Evolutionary conservation across 1,284 basidiomycete species (phyloP), one percentile per base, ranked within the genome.

Genomic region (Pyrrhoderma noxium): DNA sequence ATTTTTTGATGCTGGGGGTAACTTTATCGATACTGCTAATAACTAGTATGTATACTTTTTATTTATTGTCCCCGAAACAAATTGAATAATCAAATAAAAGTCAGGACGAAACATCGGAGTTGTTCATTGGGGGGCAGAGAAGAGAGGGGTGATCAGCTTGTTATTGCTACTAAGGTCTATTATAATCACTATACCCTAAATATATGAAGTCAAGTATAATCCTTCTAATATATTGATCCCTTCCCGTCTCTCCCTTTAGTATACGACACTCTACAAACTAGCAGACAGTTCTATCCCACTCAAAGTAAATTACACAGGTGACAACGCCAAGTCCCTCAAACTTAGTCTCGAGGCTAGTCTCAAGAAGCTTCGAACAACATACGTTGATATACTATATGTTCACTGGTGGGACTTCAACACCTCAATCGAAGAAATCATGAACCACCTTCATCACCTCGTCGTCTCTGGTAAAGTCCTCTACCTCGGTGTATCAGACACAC

Each of bases 1-100:
- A 0, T 78, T 64, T 53, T 74, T 63, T 37, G 68, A 75, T 34
- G 67, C 64, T 2, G 72, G 70, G n/a, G 75, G 77, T 14, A 79
- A 79, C 57, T 77, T 78, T 49, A 76, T 80, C 53, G 77, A 80
- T 54, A 80, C 76, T 0, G 67, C 78, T 9, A 76, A 72, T 49
- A 64, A 59, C 53, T 76, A 77, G 75, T 70, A 56, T 37, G 71
- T 60, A 13, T 25, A 3, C 41, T 1, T n/a, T 47, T 16, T 18
- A 18, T 53, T 19, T 37, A 8, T 34, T 9, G 8, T 14, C 42
- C 18, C 19, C 40, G 25, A 48, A 31, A 35, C 31, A 36, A 34
- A 25, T n/a, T 27, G 21, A 40, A 18, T 40, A 5, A 40, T 40
- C 38, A 37, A 9, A 22, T 40, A 18, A 16, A 41, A 69, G 68